Base-by-base conservation (phyloP, 2,329 filamentous ascomycete species). In the Lasiodiplodia sp. region DNA sequence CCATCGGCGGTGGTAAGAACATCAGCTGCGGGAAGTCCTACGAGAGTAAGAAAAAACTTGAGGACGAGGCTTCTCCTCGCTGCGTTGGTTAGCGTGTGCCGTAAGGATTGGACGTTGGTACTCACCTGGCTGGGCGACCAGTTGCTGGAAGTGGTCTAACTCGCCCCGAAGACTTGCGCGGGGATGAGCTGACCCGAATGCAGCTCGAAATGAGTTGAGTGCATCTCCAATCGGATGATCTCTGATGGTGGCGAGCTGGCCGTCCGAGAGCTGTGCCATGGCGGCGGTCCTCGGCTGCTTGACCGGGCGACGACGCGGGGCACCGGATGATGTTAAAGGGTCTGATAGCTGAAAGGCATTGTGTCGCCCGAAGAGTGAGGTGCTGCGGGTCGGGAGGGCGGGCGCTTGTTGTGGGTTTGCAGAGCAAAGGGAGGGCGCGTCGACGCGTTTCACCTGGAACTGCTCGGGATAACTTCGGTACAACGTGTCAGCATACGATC, bases 221-320 rank as follows among this genome's bases (percentile, higher is more conserved):
- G 31, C 31, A 37, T 37, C 53, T 37, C 28, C 31, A 21, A 56
- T 37, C 16, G 53, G 53, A 28, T 28, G 28, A 21, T 37, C 53
- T 23, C 53, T 56, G 53, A 56, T 56, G 53, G 28, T 56, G 53
- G 53, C 53, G 53, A 56, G 53, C 53, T 56, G 53, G 53, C 53
- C 38, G 2, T 56, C 53, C 31, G 53, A 37, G 53, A 56, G 53
- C 53, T 56, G 53, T 56, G 18, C 53, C 31, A 56, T 56, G 53
- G 31, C 53, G 53, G 53, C 53, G 53, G 31, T 0, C 51, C 18
- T 56, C 25, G 28, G 28, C 31, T 56, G 53, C 31, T 56, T 2
- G 21, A 53, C 51, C 51, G 12, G 21, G 21, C 53, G 53, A 56
- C 14, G 53, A 56, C 7, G 28, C 53, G 53, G 53, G 53, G 53